These are phyloP conservation scores for Euphrasia arctica DNA, from an alignment of 305 asterid genomes.

Conservation along the genomic window DNA sequence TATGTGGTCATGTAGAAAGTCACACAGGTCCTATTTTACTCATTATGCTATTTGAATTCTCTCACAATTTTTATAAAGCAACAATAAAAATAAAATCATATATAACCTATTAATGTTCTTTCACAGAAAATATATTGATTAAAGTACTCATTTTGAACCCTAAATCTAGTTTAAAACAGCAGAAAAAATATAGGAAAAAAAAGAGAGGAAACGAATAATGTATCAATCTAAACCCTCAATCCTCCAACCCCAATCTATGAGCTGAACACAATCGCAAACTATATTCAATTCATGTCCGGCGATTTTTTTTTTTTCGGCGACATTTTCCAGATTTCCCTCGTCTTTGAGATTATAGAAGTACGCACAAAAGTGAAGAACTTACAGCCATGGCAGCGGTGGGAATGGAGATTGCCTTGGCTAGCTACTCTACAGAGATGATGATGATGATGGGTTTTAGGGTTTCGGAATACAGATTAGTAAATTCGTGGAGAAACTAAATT, in stretches of 20 bases:
- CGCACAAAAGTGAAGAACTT: conserved; percentile 9
- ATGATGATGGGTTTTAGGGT: conserved; percentile 17
- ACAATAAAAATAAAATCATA: too few relatives aligned
- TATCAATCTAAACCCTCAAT: conserved; percentile 5
- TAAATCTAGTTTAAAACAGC: background rate
- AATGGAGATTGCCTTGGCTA: background rate
- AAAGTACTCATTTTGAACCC: background rate
- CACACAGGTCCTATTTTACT: too few relatives aligned
- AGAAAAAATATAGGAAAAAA: background rate
- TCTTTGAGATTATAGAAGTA: too few relatives aligned
- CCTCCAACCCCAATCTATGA: background rate
- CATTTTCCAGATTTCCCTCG: too few relatives aligned
- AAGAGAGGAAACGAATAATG: background rate
- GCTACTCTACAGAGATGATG: background rate
- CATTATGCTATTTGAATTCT: too few relatives aligned
- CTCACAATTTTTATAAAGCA: too few relatives aligned
- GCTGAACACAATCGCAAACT: background rate
- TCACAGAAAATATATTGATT: background rate
- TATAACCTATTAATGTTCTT: background rate
- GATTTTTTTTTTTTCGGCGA: too few relatives aligned
- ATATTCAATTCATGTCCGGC: background rate
- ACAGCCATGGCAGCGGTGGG: conserved; percentile 21
- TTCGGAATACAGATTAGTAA: background rate
- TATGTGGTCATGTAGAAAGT: too few relatives aligned
- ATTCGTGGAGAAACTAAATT: too few relatives aligned